Evolutionary conservation across 106 monocot species (phyloP).

Genomic region (Ottelia alismoides): DNA sequence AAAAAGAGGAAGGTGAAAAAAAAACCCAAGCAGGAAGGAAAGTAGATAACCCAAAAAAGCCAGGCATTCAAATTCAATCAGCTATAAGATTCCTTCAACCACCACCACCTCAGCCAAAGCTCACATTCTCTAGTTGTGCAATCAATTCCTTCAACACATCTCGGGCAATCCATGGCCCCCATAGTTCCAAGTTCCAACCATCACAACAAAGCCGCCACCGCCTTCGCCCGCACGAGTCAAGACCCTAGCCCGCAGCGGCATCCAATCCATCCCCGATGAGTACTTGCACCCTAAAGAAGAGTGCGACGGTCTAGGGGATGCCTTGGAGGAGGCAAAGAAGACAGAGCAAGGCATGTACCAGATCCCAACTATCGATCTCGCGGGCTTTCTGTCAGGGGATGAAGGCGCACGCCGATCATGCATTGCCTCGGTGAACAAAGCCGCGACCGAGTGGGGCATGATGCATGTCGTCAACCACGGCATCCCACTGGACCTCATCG

Average conservation of each 20-base stretch:
- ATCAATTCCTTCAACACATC: too few relatives aligned
- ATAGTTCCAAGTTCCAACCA: too few relatives aligned
- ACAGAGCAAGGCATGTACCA: conserved; percentile 2
- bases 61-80: too few relatives aligned
- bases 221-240: conserved; percentile 42
- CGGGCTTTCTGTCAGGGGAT: conserved; percentile 19
- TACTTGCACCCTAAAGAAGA: conserved; percentile 53
- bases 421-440: conserved; percentile 40
- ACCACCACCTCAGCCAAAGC: too few relatives aligned
- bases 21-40: too few relatives aligned
- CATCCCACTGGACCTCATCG: conserved; percentile 35
- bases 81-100: too few relatives aligned
- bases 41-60: too few relatives aligned
- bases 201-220: neutral
- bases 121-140: too few relatives aligned
- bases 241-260: conserved; percentile 27
- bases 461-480: conserved; percentile 77
- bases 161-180: too few relatives aligned
- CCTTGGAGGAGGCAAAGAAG: conserved; percentile 31
- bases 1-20: too few relatives aligned
- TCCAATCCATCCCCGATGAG: conserved; percentile 43
- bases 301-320: conserved; percentile 40
- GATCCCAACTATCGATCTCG: conserved; percentile 53
- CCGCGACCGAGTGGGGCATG: conserved; percentile 72
- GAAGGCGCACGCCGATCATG: conserved; percentile 9